Evolutionary conservation across 2,329 filamentous ascomycete species (phyloP), one percentile per base, ranked within the genome.

Genomic region (Emmonsia crescens): DNA sequence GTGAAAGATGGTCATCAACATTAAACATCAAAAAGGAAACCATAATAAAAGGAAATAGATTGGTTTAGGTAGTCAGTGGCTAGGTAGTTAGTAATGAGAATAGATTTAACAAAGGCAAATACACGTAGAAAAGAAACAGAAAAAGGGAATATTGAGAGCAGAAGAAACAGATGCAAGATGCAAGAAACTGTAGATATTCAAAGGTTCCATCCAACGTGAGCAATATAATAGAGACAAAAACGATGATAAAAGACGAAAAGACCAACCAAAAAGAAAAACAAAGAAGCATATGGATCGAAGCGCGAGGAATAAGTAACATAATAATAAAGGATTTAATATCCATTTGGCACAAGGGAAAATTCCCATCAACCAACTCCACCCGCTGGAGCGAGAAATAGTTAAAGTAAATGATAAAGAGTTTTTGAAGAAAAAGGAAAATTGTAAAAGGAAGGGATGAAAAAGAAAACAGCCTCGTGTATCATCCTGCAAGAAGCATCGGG

Each of bases 321-420:
- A n/a, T n/a, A 46, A n/a, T n/a, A 44, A 24, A 57, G 9, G 24
- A 33, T 12, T 48, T 48, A 21, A 10, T 48, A 48, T 48, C n/a
- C 24, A 24, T 29, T 24, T 57, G 12, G 27, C 12, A 44, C 5
- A 57, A 44, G 40, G 12, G 38, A 57, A 6, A 21, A 19, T 10
- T 44, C 31, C 57, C 57, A 38, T 44, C 57, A 59, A 59, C 57
- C 42, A 59, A 59, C 57, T 59, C 57, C 57, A 36, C 29, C 46
- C 57, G 42, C 57, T 59, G 44, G 57, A 51, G 57, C 9, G 21
- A 31, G n/a, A 51, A 6, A 48, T 49, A 42, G 38, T 21, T n/a
- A n/a, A 46, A 58, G 14, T 19, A 31, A 57, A 46, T n/a, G 40
- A 19, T n/a, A 59, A 58, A 46, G 8, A 59, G 31, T 16, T 9